These are phyloP conservation scores for Tinospora cordifolia DNA, from an alignment of 164 flowering plant genomes.

Conservation along the genomic window DNA sequence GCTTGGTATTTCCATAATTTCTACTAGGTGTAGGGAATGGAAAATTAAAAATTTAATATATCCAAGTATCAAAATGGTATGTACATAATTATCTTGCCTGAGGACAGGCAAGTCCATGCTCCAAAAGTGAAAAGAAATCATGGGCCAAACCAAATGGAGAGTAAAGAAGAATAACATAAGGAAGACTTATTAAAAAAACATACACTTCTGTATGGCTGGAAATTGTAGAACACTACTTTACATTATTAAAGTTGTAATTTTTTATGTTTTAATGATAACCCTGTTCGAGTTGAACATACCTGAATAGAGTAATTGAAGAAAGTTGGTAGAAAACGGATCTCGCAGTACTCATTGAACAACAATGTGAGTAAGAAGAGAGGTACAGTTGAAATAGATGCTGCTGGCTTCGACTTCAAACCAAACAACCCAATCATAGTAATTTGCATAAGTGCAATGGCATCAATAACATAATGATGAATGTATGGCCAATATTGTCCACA, in stretches of 20 bases:
- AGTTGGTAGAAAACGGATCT: slow-evolving; percentile 73
- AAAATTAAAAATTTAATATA: too few species aligned
- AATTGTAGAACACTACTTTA: neutral
- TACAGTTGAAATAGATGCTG: slow-evolving; percentile 59
- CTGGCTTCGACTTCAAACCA: slow-evolving; percentile 75
- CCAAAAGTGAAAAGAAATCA: too few species aligned
- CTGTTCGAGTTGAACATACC: slow-evolving; percentile 31
- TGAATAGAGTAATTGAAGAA: slow-evolving; percentile 47
- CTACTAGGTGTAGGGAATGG: too few species aligned
- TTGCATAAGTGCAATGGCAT: slow-evolving; percentile 69
- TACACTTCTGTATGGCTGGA: neutral
- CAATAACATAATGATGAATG: slow-evolving; percentile 58
- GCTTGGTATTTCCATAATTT: too few species aligned
- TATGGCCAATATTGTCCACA: slow-evolving; percentile 78
- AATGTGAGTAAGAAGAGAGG: slow-evolving; percentile 57
- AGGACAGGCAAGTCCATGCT: too few species aligned
- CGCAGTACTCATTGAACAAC: slow-evolving; percentile 76
- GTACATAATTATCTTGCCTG: too few species aligned
- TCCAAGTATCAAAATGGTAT: too few species aligned
- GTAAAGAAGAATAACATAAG: too few species aligned
- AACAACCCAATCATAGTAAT: slow-evolving; percentile 83
- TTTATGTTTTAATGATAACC: neutral
- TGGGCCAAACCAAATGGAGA: too few species aligned
- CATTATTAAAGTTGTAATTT: neutral
- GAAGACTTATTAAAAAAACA: neutral